Evolutionary conservation across 2,329 filamentous ascomycete genomes (phyloP).

Genomic region (Bipolaris sorokiniana): DNA sequence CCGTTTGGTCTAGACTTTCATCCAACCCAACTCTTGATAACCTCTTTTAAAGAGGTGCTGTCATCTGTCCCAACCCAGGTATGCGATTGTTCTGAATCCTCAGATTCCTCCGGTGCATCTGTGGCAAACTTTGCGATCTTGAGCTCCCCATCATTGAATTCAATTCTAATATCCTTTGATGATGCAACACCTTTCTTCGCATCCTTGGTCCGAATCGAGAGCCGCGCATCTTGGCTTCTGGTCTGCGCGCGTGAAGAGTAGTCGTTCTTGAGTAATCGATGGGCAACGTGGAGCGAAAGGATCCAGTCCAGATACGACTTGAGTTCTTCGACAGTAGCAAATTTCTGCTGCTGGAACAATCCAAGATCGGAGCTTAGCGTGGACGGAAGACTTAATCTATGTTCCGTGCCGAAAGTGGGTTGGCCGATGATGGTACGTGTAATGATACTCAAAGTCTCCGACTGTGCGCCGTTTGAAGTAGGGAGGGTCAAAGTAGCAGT

Average conservation of each 20-base stretch:
- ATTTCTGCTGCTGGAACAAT: slow-evolving; percentile 38
- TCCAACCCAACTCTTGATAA: slow-evolving; percentile 36
- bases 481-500: slow-evolving; percentile 37
- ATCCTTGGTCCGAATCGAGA: slow-evolving; percentile 32
- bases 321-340: slow-evolving; percentile 36
- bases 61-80: slow-evolving; percentile 33
- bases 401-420: slow-evolving; percentile 46
- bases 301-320: slow-evolving; percentile 44
- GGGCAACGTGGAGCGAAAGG: slow-evolving; percentile 41
- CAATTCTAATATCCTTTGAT: slow-evolving; percentile 31
- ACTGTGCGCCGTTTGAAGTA: slow-evolving; percentile 22
- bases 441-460: slow-evolving; percentile 33
- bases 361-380: slow-evolving; percentile 37
- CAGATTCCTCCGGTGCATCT: slow-evolving; percentile 9
- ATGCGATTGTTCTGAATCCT: slow-evolving; percentile 23
- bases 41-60: slow-evolving; percentile 26
- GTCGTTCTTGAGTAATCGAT: slow-evolving; percentile 35
- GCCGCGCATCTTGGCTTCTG: slow-evolving; percentile 28
- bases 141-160: slow-evolving; percentile 28
- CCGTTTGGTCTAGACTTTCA: neutral
- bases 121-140: slow-evolving; percentile 16
- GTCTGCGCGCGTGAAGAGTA: slow-evolving; percentile 26
- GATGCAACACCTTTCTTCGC: slow-evolving; percentile 24
- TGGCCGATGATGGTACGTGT: slow-evolving; percentile 44
- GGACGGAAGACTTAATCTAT: slow-evolving; percentile 41